Evolutionary conservation across 352 stramenopile species (phyloP).

Genomic region (Phytophthora lateralis): DNA sequence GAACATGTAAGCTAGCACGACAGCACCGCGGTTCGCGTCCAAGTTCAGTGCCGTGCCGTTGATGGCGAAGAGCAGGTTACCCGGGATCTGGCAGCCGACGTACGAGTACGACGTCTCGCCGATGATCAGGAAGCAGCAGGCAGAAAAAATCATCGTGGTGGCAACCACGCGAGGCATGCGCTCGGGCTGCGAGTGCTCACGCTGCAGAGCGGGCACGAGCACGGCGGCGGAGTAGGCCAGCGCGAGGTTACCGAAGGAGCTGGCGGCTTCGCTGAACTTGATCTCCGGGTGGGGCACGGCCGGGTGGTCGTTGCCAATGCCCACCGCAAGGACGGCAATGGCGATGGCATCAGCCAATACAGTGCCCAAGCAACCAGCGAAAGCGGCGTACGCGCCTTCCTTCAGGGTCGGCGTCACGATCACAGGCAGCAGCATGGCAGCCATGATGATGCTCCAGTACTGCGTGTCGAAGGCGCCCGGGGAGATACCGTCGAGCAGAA

Average conservation of each 20-base stretch:
- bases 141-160: constrained; percentile 46
- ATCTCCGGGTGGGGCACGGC: constrained; percentile 37
- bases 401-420: constrained; percentile 55
- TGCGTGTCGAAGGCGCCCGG: constrained; percentile 41
- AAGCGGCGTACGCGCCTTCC: constrained; percentile 46
- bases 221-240: constrained; percentile 54
- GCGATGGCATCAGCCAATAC: constrained; percentile 51
- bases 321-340: constrained; percentile 34
- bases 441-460: constrained; percentile 59
- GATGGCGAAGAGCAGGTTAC: constrained; percentile 58
- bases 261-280: constrained; percentile 44
- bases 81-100: constrained; percentile 55
- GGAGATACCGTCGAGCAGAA: constrained; percentile 44
- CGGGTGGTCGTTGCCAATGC: constrained; percentile 44
- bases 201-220: constrained; percentile 50
- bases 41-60: constrained; percentile 42
- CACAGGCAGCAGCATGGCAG: constrained; percentile 43
- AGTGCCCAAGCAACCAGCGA: constrained; percentile 48
- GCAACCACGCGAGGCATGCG: constrained; percentile 54
- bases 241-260: constrained; percentile 53
- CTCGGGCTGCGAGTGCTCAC: constrained; percentile 51
- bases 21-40: constrained; percentile 37
- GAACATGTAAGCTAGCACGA: constrained; percentile 50
- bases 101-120: constrained; percentile 41
- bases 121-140: constrained; percentile 50